Base-by-base conservation (phyloP, 2,329 filamentous ascomycete species). In the Arthrobotrys sphaeroides region DNA sequence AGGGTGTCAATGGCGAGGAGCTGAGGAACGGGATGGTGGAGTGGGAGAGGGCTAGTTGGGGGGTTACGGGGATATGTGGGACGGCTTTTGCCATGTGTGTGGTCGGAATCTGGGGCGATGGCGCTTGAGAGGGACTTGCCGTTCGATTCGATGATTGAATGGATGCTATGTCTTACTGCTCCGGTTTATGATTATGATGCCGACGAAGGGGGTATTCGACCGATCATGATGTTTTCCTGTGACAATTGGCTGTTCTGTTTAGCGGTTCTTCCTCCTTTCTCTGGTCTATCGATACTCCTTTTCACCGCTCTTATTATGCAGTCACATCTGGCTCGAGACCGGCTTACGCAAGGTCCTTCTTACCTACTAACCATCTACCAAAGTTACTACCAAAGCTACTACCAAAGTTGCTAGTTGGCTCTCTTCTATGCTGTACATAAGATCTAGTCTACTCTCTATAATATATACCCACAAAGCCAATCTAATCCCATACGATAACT, bases 1-100 rank as follows among this genome's bases (percentile, higher is more conserved):
- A 31, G n/a, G 70, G 70, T 0, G 70, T 74, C 10, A 74, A 74
- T 31, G 70, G 70, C 1, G 70, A 74, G 22, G 70, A 74, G 43
- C 22, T 74, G n/a, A 61, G 55, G 20, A 26, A 67, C 59, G 62
- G 70, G 18, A 74, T 74, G 24, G 4, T 74, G 13, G 62, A 74
- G 1, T 74, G 62, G 62, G 70, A 74, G 28, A 26, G 18, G 5
- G 70, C 55, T 7, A 68, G 62, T 64, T 74, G 70, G 70, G 70
- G 70, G 5, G 55, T 68, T 24, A 43, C 45, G 1, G 70, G 43
- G 20, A 7, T 73, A 1, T 57, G 31, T 20, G 70, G 70, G 2
- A 12, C 43, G 13, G 70, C 38, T 13, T 74, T 74, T 51, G 38
- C 24, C 33, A 64, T 74, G 70, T 36, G 62, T 16, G 70, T 74